Base-by-base conservation (phyloP, 148 eudicot genomes). In the Camellia lanceoleosa region DNA sequence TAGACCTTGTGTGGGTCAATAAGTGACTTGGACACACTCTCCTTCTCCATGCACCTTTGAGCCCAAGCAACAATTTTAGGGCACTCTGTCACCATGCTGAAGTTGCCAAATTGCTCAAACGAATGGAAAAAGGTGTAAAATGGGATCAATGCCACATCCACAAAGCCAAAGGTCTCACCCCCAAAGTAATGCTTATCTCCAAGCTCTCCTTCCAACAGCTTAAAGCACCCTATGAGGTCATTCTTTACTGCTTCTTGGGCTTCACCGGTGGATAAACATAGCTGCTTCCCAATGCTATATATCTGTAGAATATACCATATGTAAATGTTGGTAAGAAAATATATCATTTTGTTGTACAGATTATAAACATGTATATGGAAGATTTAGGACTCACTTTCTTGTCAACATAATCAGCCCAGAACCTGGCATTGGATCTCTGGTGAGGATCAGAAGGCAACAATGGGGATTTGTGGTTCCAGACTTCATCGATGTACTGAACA, bases 121-220 rank as follows among this genome's bases (percentile, higher is more conserved):
- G 82, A 49, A 51, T 80, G 54, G 62, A 90, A 90, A 89, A 87
- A 87, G 19, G 87, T 58, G 58, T 80, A 87, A 60, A 81, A 88
- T n/a, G 87, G 85, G 59, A 90, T 73, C 1, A 90, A 66, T n/a
- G 71, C 64, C 47, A 90, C 83, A 61, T 90, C 92, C 1, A 90
- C 84, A 68, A 75, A 80, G 63, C 92, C 92, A 3, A 90, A 82
- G 3, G 23, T 51, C 44, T 86, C 89, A 0, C 90, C 92, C 49
- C 89, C 88, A 66, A 90, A 90, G 77, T 77, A 90, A 4, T 86
- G 83, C 38, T 86, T 87, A 49, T 83, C 85, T 3, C 91, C 93
- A 0, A 90, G 75, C 42, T 77, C 85, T 73, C 84, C 84, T 71
- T 90, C 93, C 16, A 90, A 77, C 13, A 83, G 7, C 75, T 83